These are phyloP conservation scores for Botrytis elliptica DNA, from an alignment of 2,329 filamentous ascomycete genomes.

Conservation along the genomic window DNA sequence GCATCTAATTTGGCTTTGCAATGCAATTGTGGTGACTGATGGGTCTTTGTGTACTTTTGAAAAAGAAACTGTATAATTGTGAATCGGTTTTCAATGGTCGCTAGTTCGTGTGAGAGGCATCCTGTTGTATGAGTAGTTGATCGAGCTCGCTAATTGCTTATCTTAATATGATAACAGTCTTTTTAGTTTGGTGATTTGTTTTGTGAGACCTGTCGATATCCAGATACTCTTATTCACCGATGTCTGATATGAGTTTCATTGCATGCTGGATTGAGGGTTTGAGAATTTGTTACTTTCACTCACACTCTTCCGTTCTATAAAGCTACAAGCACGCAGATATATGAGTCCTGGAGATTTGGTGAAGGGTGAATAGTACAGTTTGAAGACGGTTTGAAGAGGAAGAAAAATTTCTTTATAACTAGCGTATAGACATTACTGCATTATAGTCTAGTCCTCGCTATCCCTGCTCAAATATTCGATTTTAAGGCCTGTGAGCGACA, in stretches of 20 bases:
- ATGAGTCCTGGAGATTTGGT: background rate
- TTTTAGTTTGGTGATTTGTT: background rate
- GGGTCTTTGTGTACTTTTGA: background rate
- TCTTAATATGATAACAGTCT: background rate
- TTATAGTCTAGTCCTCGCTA: background rate
- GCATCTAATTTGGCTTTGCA: background rate
- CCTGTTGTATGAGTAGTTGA: background rate
- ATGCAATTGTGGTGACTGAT: background rate
- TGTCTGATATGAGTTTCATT: background rate
- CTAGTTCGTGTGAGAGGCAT: background rate
- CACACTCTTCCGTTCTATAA: background rate
- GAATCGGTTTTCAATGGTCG: background rate
- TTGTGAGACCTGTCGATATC: background rate
- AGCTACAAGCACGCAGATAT: background rate
- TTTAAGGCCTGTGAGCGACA: background rate
- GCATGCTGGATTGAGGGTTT: background rate
- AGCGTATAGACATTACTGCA: background rate
- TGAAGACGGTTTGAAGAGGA: background rate
- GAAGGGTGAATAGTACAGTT: background rate
- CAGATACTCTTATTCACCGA: background rate
- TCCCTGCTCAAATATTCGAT: background rate
- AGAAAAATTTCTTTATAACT: background rate
- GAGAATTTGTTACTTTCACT: background rate
- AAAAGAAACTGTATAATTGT: background rate
- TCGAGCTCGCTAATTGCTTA: background rate